Evolutionary conservation across 2,329 filamentous ascomycete species (phyloP).

Genomic region (Fusarium sacchari): DNA sequence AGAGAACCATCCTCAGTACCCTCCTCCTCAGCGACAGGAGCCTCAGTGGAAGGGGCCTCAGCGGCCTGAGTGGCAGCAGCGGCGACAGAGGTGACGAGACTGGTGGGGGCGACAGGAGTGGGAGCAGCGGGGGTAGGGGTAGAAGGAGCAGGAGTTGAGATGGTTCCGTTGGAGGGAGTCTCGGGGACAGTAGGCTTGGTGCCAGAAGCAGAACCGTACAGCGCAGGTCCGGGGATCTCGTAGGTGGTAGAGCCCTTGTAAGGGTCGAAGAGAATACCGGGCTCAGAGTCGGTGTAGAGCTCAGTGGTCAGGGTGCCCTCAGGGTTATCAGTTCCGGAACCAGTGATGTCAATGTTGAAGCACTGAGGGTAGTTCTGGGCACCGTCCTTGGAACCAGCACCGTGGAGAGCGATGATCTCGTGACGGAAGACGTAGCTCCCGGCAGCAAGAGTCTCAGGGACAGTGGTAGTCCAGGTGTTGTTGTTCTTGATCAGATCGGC

Average conservation of each 20-base stretch:
- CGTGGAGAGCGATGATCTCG: constrained; percentile 63
- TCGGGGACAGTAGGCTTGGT: constrained; percentile 17
- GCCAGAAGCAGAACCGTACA: constrained; percentile 38
- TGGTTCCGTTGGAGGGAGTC: constrained; percentile 5
- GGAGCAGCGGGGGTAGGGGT: not conserved
- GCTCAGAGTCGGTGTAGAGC: constrained; percentile 45
- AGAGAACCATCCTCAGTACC: constrained; percentile 6
- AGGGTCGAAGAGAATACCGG: constrained; percentile 48
- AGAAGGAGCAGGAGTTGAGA: constrained; percentile 9
- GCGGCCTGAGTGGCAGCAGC: not conserved
- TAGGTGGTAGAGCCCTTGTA: constrained; percentile 43
- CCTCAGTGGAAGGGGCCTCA: not conserved
- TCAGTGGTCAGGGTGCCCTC: constrained; percentile 47
- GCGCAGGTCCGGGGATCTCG: constrained; percentile 44
- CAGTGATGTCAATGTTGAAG: constrained; percentile 51
- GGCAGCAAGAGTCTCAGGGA: constrained; percentile 50
- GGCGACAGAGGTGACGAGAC: not conserved
- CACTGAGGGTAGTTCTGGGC: constrained; percentile 36
- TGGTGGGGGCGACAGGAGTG: constrained; percentile 3
- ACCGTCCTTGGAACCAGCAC: constrained; percentile 44
- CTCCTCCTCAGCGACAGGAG: not conserved
- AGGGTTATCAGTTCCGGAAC: constrained; percentile 50
- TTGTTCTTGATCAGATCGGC: constrained; percentile 56
- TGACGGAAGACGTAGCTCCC: constrained; percentile 61
- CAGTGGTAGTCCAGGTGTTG: constrained; percentile 50